A percentile compares a stretch with the other conserved stretches of the same genome.
These are phyloP conservation scores for Ordospora colligata DNA, from an alignment of 371 early-diverging fungal genomes.

Conservation along the genomic window DNA sequence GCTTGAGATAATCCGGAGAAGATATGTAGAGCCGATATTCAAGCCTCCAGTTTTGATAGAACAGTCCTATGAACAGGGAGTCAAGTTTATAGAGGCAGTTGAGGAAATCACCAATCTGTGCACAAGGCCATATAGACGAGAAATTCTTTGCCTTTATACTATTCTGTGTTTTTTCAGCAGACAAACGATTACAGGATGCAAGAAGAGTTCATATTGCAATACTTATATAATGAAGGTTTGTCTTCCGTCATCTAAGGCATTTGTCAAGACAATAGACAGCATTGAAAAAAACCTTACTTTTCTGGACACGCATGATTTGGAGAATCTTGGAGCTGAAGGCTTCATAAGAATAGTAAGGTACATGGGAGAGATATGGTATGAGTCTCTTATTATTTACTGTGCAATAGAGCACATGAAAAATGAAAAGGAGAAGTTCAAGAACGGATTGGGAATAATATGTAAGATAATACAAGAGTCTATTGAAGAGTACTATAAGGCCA, in stretches of 20 bases:
- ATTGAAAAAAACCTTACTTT: constrained; percentile 23
- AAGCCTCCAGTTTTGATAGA: neutral
- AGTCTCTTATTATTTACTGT: constrained; percentile 16
- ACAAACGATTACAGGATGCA: neutral
- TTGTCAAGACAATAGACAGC: neutral
- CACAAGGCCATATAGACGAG: neutral
- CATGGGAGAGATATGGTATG: constrained; percentile 5
- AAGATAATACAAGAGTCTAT: neutral
- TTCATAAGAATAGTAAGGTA: constrained; percentile 22
- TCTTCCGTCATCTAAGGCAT: constrained; percentile 7
- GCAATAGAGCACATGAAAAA: neutral
- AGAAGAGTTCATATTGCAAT: neutral
- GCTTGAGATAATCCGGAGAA: constrained; percentile 23
- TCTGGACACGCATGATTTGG: neutral
- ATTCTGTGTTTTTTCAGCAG: constrained; percentile 4
- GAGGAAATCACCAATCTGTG: neutral
- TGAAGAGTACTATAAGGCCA: constrained; percentile 15
- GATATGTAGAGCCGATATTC: constrained; percentile 31
- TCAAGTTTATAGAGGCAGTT: neutral
- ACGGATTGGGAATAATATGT: neutral
- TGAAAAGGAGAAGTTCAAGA: neutral
- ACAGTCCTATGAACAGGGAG: neutral
- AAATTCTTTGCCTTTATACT: neutral
- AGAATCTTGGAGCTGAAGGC: neutral
- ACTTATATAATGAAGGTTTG: neutral